A percentile compares a stretch with the other conserved stretches of the same genome.
phyloP scores from a whole-genome alignment of 1,284 basidiomycete genomes.

The Paramarasmius palmivorus region DNA sequence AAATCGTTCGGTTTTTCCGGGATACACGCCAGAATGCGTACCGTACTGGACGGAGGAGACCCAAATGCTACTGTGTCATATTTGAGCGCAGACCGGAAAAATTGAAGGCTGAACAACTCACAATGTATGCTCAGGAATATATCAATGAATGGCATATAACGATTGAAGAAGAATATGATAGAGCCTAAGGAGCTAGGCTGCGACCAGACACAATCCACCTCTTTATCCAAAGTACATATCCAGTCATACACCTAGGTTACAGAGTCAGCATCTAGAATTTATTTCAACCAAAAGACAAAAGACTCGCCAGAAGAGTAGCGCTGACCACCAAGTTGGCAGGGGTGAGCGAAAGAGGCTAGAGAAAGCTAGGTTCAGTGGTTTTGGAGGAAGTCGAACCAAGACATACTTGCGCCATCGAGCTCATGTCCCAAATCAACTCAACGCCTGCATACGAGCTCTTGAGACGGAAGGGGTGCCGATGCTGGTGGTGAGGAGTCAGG shows the following conservation, averaged over 20 bases:
- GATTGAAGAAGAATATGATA: constrained; percentile 38
- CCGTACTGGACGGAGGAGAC: too few relatives aligned
- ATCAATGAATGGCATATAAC: constrained; percentile 43
- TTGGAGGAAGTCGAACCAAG: too few relatives aligned
- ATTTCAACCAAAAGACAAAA: not conserved
- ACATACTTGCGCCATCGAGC: too few relatives aligned
- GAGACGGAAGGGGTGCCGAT: too few relatives aligned
- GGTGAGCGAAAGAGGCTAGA: constrained; percentile 1
- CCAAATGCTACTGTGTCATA: too few relatives aligned
- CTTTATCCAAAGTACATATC: constrained; percentile 39
- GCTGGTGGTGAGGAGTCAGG: too few relatives aligned
- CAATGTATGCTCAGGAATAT: constrained; percentile 36
- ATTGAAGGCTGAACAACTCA: constrained; percentile 16
- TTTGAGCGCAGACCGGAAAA: too few relatives aligned
- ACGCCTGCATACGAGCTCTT: too few relatives aligned
- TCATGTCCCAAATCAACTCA: too few relatives aligned
- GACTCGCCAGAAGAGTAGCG: constrained; percentile 7
- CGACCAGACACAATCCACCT: constrained; percentile 36
- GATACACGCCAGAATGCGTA: too few relatives aligned
- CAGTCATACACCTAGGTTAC: constrained; percentile 36
- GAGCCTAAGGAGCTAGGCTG: constrained; percentile 29
- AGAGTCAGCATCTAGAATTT: not conserved
- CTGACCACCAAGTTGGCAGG: constrained; percentile 5
- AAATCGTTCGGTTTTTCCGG: too few relatives aligned
- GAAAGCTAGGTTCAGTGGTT: too few relatives aligned